phyloP scores from a whole-genome alignment of 2,329 filamentous ascomycete genomes.

The Paraphoma sp. region DNA sequence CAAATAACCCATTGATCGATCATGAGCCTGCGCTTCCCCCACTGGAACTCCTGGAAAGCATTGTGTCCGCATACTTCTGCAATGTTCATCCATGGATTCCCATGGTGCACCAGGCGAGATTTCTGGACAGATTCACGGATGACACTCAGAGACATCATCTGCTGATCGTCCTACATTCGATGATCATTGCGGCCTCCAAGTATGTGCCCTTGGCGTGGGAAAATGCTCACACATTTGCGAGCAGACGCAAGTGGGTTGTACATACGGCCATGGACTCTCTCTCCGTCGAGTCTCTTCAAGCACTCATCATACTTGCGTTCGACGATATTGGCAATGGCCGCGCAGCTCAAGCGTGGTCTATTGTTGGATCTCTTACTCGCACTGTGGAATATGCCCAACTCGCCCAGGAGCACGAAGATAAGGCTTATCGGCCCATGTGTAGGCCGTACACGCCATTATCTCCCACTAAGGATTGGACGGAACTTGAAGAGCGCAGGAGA shows the following conservation, averaged over 20 bases:
- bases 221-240: background rate
- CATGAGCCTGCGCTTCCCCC: background rate
- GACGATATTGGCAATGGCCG: conserved; percentile 24
- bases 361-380: conserved; percentile 23
- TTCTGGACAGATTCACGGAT: conserved; percentile 10
- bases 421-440: conserved; percentile 13
- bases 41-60: conserved; percentile 4
- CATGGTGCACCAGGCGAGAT: conserved; percentile 22
- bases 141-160: conserved; percentile 5
- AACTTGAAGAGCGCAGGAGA: conserved; percentile 23
- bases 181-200: conserved; percentile 18
- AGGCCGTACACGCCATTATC: conserved; percentile 13
- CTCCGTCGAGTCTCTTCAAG: conserved; percentile 17
- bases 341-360: conserved; percentile 18
- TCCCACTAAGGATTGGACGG: conserved; percentile 18
- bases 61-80: conserved; percentile 16
- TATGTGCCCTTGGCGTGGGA: conserved; percentile 10
- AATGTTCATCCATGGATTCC: conserved; percentile 25
- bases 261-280: conserved; percentile 16
- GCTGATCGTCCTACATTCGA: conserved; percentile 14
- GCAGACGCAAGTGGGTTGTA: conserved; percentile 12
- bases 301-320: conserved; percentile 20
- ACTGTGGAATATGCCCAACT: conserved; percentile 24
- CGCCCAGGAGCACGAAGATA: conserved; percentile 23
- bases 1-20: background rate